Evolutionary conservation across 2,329 filamentous ascomycete genomes (phyloP), one percentile per base, ranked within the genome.

Genomic region (Epichloe scottii): DNA sequence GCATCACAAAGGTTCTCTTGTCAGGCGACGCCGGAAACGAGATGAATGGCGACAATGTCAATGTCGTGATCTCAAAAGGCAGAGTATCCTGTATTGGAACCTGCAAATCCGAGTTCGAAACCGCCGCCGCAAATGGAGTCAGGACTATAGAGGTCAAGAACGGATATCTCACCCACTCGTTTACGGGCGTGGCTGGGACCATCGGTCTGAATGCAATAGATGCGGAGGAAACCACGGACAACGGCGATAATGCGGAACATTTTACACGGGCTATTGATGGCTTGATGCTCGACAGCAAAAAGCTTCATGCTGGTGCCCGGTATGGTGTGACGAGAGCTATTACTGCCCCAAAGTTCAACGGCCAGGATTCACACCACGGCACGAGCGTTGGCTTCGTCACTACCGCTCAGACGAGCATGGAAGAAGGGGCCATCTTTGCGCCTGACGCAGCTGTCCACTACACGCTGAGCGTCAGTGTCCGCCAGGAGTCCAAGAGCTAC

Each of bases 141-240:
- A 64, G 65, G 45, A 60, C 69, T 2, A 62, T 85, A 26, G 50
- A 67, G 6, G 70, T 86, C 5, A 58, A 70, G 19, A 73, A 85
- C 55, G 83, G 82, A 1, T 72, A 84, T 58, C 59, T 85, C n/a
- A 75, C 77, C 5, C 70, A 75, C 5, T 71, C 79, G 0, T 75
- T 85, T 54, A 82, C 78, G 3, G 78, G 77, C 2, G 78, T 84
- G 33, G 81, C 76, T 1, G 77, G 79, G 4, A 68, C 68, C 1
- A 65, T 87, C 0, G 83, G 83, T 0, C 71, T 87, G 6, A 77
- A 77, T 54, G 81, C 79, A 49, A 85, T 87, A 49, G 74, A 78
- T 52, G 71, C 71, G 4, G 83, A 85, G 55, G 60, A 67, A 7
- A 66, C 68, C 44, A 77, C 74, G 0, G 76, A 78, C 55, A 78